Conservation (phyloP, 768 basidiomycete species). For the Russula foetens region DNA sequence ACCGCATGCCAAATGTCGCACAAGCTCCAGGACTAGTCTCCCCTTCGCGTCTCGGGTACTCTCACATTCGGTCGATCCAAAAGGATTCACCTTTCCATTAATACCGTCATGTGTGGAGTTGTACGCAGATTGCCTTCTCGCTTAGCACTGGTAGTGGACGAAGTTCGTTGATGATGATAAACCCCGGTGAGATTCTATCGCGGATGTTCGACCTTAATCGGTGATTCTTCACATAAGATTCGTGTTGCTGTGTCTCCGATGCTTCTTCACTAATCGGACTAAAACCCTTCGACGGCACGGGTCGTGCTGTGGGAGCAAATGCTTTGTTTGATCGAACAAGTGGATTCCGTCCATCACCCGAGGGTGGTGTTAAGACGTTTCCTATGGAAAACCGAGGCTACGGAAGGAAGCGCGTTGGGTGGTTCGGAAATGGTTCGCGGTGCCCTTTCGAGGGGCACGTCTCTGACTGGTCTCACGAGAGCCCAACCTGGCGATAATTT, state of each 20-base stretch:
- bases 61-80: neutral
- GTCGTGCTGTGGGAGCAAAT: constrained; percentile 1
- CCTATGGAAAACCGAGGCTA: neutral
- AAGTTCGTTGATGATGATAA: neutral
- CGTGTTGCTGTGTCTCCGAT: constrained; percentile 1
- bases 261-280: constrained; percentile 10
- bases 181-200: neutral
- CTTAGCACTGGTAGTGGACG: neutral
- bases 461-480: neutral
- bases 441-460: neutral
- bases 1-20: neutral
- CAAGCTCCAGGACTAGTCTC: neutral
- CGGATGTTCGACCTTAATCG: constrained; percentile 1
- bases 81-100: neutral
- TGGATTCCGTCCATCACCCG: neutral
- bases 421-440: neutral
- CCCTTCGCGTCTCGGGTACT: neutral
- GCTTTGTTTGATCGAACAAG: constrained; percentile 1
- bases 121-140: neutral
- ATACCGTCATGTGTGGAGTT: neutral
- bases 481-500: neutral
- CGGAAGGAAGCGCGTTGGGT: neutral
- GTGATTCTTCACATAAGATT: constrained; percentile 9
- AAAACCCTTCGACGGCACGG: neutral
- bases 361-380: neutral